Conservation (phyloP, 306 rosid species). For the Castanopsis chinensis region DNA sequence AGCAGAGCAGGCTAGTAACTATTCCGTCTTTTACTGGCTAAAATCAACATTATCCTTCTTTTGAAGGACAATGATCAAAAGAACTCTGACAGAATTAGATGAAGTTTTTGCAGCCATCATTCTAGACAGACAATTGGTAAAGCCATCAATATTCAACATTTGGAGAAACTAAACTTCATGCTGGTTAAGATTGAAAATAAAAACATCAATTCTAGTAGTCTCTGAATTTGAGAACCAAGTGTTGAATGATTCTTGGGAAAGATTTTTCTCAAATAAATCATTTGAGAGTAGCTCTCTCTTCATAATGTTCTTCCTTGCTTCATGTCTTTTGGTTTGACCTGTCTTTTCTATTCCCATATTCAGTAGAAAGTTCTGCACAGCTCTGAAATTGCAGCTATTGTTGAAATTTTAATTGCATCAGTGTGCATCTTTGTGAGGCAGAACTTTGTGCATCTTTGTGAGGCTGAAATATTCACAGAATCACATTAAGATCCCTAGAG, state of each 20-base stretch:
- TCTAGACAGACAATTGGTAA: constrained; percentile 12
- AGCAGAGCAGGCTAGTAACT: background rate
- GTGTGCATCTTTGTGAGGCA: background rate
- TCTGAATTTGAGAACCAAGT: background rate
- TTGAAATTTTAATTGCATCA: constrained; percentile 25
- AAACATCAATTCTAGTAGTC: constrained; percentile 15
- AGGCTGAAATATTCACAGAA: constrained; percentile 55
- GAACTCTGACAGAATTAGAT: background rate
- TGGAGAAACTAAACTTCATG: constrained; percentile 10
- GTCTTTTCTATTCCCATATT: constrained; percentile 92
- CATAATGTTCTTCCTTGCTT: constrained; percentile 65
- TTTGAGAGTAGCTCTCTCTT: constrained; percentile 89
- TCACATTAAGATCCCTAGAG: background rate
- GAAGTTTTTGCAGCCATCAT: constrained; percentile 22
- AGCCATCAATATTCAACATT: constrained; percentile 21
- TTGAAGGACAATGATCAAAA: background rate
- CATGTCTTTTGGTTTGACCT: constrained; percentile 62
- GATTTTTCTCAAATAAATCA: constrained; percentile 71
- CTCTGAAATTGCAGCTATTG: constrained; percentile 58
- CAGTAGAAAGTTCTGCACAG: constrained; percentile 77
- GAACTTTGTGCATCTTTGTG: constrained; percentile 49
- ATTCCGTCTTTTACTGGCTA: constrained; percentile 2
- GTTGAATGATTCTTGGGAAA: constrained; percentile 42
- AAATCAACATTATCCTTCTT: background rate
- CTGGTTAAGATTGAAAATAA: background rate